Evolutionary conservation across 176 grass and related monocot species (phyloP), one percentile per base, ranked within the genome.

Genomic region (Carex myosuroides): DNA sequence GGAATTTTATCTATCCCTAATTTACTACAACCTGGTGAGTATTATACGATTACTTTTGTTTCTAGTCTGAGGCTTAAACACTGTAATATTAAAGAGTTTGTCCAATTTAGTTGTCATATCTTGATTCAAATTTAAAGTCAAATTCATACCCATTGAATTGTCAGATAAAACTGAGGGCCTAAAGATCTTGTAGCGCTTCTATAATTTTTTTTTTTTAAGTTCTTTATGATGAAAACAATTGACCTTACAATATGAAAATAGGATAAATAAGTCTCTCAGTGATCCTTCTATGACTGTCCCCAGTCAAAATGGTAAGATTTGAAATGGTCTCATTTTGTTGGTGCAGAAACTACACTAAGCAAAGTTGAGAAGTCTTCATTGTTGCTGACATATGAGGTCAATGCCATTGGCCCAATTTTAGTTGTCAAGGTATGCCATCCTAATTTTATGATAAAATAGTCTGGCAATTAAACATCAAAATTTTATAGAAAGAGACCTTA

Each of bases 281-380:
- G 39, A 24, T 24, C 42, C 11, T 41, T 20, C 0, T 48, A 26
- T 26, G 3, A 50, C n/a, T 73, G 18, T 41, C 32, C n/a, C 8
- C 12, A 73, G 16, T 1, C 39, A 50, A 50, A 48, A 22, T 55
- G 22, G 79, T 60, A 60, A 83, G 86, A 54, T 67, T n/a, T 62
- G 20, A 26, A 50, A 22, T 83, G 1, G 37, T 60, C 66, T 81
- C 11, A 22, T 18, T 6, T 62, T 37, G 0, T 90, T 71, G 20
- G n/a, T 68, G 53, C 86, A 94, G 95, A 98, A 84, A 94, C 92
- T 77, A 90, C 95, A 35, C 18, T 98, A 8, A 95, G 82, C 86
- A 93, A 95, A 89, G 86, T 95, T 58, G 64, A 98, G 83, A 98
- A 95, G 21, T 86, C 89, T 44, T 98, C 92, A 53, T 60, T 98